Evolutionary conservation across 805 yeast genomes (phyloP), one percentile per base, ranked within the genome.

Genomic region (Ogataea salicorniae): DNA sequence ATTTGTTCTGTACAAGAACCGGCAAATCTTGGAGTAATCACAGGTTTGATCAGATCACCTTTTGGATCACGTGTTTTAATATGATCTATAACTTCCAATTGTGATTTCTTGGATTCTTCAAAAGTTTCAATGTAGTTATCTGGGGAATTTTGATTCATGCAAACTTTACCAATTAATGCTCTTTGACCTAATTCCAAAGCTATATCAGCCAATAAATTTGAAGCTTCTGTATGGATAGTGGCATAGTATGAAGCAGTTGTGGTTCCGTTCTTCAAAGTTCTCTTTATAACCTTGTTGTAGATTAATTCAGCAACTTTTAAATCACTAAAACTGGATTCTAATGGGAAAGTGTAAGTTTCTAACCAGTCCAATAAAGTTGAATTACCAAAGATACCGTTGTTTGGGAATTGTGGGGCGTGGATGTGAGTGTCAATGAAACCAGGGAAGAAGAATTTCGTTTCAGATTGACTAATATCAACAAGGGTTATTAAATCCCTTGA

Each of bases 201-300:
- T 15, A 85, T 62, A 49, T 84, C 85, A 1, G 95, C 96, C 58
- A 94, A 76, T 35, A 84, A 57, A 44, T 83, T 83, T 2, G 97
- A 78, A 4, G 96, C 82, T 6, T 77, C 79, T 0, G 83, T 71
- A 60, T 92, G 95, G 41, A 88, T 83, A 0, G 98, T 90, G 4
- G 97, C 92, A 64, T 82, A 94, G 68, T 94, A 94, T 0, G 95
- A 76, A 0, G 96, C 96, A 47, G 92, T 82, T 1, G 99, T 94
- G 0, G 98, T 94, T 18, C 99, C 99, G 61, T 82, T 74, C 3
- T 63, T 59, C 52, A 94, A 68, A 0, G 97, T 87, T 47, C 84
- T 79, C 4, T 67, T 58, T n/a, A 94, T 79, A 5, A 85, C 86
- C 54, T 75, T 77, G 14, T 74, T 55, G 63, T 92, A 94, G 1